Percentiles rank a stretch among this genome's conserved stretches.
These are phyloP conservation scores for Triticum monococcum DNA, from an alignment of 176 grass and related monocot genomes.

Conservation along the genomic window DNA sequence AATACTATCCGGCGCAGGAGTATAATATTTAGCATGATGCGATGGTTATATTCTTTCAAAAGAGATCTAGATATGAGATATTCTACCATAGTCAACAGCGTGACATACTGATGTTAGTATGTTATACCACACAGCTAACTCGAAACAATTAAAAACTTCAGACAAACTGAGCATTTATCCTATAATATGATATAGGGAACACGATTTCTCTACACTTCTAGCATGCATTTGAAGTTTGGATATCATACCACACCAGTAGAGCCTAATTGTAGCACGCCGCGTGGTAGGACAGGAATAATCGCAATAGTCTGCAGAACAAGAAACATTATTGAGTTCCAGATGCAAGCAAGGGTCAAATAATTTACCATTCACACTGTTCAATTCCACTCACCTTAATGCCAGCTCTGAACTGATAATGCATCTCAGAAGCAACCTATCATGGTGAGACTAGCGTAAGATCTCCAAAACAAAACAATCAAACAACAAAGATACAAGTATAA, in stretches of 20 bases:
- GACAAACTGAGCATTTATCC: neutral
- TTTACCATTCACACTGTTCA: slow-evolving; percentile 15
- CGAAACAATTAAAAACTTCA: slow-evolving; percentile 10
- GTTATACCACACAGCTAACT: neutral
- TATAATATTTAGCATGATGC: neutral
- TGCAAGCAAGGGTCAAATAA: neutral
- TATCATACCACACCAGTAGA: slow-evolving; percentile 60
- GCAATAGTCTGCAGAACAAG: slow-evolving; percentile 63
- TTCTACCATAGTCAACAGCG: neutral
- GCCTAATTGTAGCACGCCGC: slow-evolving; percentile 72
- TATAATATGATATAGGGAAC: slow-evolving; percentile 2
- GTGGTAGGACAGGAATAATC: slow-evolving; percentile 73
- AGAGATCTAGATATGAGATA: slow-evolving; percentile 1
- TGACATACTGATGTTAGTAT: neutral
- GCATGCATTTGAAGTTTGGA: slow-evolving; percentile 10
- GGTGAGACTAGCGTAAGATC: slow-evolving; percentile 14
- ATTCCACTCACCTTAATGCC: slow-evolving; percentile 61
- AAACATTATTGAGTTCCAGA: slow-evolving; percentile 28
- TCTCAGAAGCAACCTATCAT: slow-evolving; percentile 57
- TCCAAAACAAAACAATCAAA: neutral
- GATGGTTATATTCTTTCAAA: slow-evolving; percentile 12
- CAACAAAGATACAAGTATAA: neutral
- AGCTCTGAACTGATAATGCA: slow-evolving; percentile 54
- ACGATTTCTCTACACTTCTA: slow-evolving; percentile 7
- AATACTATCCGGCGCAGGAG: neutral